Evolutionary conservation across 176 grass and related monocot genomes (phyloP), one percentile per base, ranked within the genome.

Genomic region (Guadua angustifolia): DNA sequence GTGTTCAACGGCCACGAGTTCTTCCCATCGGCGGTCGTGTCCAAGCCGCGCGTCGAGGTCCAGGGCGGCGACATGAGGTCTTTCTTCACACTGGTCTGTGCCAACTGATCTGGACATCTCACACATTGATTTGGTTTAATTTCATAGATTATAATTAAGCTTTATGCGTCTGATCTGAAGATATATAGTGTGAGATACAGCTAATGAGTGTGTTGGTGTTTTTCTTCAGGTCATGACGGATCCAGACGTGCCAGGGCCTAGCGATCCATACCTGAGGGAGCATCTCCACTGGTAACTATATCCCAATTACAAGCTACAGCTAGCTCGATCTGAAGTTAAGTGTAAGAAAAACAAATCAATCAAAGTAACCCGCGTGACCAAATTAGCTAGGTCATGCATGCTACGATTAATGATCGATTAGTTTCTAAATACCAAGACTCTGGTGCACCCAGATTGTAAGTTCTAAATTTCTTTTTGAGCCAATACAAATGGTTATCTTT

Each of bases 1-100:
- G 91, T 99, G 67, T 99, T 85, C 80, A 99, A 95, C 44, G 93
- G 96, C 50, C 93, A 92, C 43, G 96, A 99, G 86, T 89, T 99
- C 69, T 94, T 90, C 85, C 96, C 96, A 32, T 95, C 96, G 0
- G 89, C 81, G 16, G 86, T 99, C 5, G 69, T 78, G 2, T 76
- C 84, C 61, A 94, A 89, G 78, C 96, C 96, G 4, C 90, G 85
- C 59, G 84, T 95, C 36, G 96, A 95, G 88, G 89, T 99, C 85
- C 93, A 92, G 79, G 89, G 93, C 12, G 86, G 85, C 9, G 96
- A 99, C 63, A 71, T 99, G 79, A 95, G 96, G 81, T 88, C 89
- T 66, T 90, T 91, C 83, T 99, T 99, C 88, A 99, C 91, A 33
- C 86, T 99, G 87, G 96, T 99, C 86, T 46, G 85, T 79, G 42